These are phyloP conservation scores for Lactarius evosmus DNA, from an alignment of 768 basidiomycete genomes.

Conservation along the genomic window DNA sequence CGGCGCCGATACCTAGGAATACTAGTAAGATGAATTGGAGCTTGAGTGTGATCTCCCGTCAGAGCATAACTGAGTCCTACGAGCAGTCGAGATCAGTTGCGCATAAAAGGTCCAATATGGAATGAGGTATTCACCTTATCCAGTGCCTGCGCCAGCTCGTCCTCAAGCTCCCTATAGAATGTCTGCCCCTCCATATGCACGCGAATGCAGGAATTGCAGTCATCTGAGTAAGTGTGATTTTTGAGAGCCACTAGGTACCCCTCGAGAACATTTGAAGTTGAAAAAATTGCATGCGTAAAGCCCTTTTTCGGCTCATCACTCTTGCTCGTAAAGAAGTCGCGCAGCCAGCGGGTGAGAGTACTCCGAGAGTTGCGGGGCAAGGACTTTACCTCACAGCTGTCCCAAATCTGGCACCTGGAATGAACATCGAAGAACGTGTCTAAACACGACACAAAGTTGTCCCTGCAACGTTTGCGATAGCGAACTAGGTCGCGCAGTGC, in stretches of 20 bases:
- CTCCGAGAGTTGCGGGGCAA: too few species aligned
- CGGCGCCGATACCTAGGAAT: too few species aligned
- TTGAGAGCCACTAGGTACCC: not conserved
- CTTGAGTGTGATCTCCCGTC: not conserved
- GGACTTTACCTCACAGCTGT: not conserved
- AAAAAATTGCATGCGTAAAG: not conserved
- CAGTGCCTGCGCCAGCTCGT: not conserved
- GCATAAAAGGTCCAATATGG: not conserved
- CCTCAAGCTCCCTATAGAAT: not conserved
- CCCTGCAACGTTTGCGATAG: not conserved
- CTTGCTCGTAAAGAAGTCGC: not conserved
- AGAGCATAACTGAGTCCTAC: not conserved
- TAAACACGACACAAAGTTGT: not conserved
- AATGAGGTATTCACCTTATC: slow-evolving; percentile 1
- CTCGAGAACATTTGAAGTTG: not conserved
- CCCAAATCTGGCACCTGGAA: slow-evolving; percentile 1
- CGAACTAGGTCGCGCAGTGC: too few species aligned
- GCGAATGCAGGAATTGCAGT: not conserved
- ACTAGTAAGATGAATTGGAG: too few species aligned
- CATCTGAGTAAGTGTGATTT: not conserved
- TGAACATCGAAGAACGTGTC: not conserved
- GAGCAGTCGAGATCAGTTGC: not conserved
- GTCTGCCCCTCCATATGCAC: not conserved
- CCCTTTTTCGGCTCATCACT: not conserved
- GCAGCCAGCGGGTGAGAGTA: not conserved